Evolutionary conservation across 768 basidiomycete species (phyloP), one percentile per base, ranked within the genome.

Genomic region (Sarcomyxa edulis): DNA sequence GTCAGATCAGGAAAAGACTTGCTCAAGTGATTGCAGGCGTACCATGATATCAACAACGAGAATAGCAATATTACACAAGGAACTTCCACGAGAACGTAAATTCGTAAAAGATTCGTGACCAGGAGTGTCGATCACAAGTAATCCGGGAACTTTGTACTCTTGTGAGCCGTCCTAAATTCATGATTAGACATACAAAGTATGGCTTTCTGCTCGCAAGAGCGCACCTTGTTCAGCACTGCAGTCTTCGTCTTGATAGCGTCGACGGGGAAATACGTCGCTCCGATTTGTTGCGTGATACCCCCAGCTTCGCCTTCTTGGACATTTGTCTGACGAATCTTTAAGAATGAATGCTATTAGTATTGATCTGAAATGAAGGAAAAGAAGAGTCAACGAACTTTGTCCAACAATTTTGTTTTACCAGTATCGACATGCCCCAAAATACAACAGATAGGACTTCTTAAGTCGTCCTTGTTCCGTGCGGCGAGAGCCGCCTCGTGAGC

Each of bases 51-150:
- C 96, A 22, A 99, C 95, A 43, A 99, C 96, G 35, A 99, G 79
- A 53, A 99, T 92, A 42, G 96, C 96, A 44, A 99, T 98, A 65
- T 99, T 98, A 65, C 95, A 98, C 16, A 99, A 73, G 6, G 93
- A 96, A 46, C 90, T 93, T 56, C 96, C 96, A 56, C 96, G 86
- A 11, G 85, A 81, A 33, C 96, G 89, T 57, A 98, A 61, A 60
- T 98, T 98, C 6, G 92, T 92, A 75, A 99, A 99, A 5, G 93
- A 95, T 65, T 98, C 96, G 79, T 99, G 96, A 40, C 96, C 96
- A 40, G 96, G 96, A 2, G 96, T 99, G 58, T 99, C 96, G 50
- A 99, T 98, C 50, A 99, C 60, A 39, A 99, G 73, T 11, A 99
- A 74, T 59, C 96, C 96, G 24, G 96, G 96, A 44, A 97, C 83